phyloP scores from a whole-genome alignment of 2,329 filamentous ascomycete genomes.

The Colletotrichum cuscutae region DNA sequence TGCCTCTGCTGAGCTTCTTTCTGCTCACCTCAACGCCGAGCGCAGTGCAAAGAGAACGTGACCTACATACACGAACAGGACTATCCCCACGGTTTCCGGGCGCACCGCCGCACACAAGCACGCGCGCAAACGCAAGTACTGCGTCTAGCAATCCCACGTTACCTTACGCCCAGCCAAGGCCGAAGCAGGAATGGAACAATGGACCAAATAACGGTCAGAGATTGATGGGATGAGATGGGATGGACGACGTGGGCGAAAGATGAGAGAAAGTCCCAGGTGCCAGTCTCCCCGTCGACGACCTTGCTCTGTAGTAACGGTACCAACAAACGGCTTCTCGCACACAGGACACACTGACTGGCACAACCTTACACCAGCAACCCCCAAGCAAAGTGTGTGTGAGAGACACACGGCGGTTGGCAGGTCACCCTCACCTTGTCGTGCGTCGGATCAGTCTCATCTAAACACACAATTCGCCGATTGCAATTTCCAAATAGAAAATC shows the following conservation, averaged over 20 bases:
- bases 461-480: constrained; percentile 4
- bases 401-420: constrained; percentile 24
- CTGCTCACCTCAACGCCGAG: background rate
- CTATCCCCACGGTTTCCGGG: constrained; percentile 2
- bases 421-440: constrained; percentile 11
- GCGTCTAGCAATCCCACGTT: constrained; percentile 23
- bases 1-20: constrained; percentile 17
- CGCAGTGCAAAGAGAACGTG: constrained; percentile 13
- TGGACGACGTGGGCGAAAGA: constrained; percentile 9
- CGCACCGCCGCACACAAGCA: constrained; percentile 14
- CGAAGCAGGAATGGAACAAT: constrained; percentile 27
- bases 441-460: constrained; percentile 24
- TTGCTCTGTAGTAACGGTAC: background rate
- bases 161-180: constrained; percentile 21
- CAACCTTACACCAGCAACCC: constrained; percentile 25
- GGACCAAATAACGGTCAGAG: constrained; percentile 12
- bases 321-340: constrained; percentile 10
- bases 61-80: constrained; percentile 21
- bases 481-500: background rate
- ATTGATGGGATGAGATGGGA: constrained; percentile 26
- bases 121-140: constrained; percentile 4
- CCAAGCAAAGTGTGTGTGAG: background rate
- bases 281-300: background rate
- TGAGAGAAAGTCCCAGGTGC: background rate
- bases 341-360: constrained; percentile 13